Evolutionary conservation across 129 eudicot species (phyloP), one percentile per base, ranked within the genome.

Genomic region (Centaurea solstitialis): DNA sequence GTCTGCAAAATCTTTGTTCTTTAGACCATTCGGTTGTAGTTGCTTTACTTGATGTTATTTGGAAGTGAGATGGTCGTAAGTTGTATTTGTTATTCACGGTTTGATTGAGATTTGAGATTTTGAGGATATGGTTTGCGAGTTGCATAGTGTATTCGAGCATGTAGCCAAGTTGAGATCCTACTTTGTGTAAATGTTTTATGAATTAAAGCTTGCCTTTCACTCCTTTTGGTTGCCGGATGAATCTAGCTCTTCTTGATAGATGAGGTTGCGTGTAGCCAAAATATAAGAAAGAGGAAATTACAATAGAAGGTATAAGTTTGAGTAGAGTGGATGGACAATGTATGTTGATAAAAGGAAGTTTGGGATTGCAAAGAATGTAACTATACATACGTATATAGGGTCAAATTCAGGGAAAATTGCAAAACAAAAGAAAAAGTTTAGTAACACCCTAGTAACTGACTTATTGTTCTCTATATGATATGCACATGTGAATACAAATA

Each of bases 191-290:
- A 53, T 20, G 70, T 57, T 57, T 57, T 38, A 65, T 22, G 40
- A 22, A 17, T 4, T 50, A 12, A 12, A 22, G 22, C 22, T 30
- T 71, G 18, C 8, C 17, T 41, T 67, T 40, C 47, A 24, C 70
- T 22, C 5, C 13, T 13, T 20, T 40, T 39, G n/a, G 23, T 23
- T 6, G 3, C 22, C n/a, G 17, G 20, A 50, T 5, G 45, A 13
- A 68, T 68, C 20, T 47, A 68, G 82, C 7, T 69, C n/a, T 68
- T 33, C 43, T 68, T 78, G 43, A 43, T 43, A 67, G 45, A 43
- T 43, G 75, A 68, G 68, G 67, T 43, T 78, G 64, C 75, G 35
- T 68, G 68, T 78, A 78, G 8, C 6, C 22, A 21, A 68, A 78
- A 45, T 22, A 69, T 68, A 28, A 68, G 74, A 78, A 67, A 41